These are phyloP conservation scores for Lepiota venenata DNA, from an alignment of 768 basidiomycete genomes.

Conservation along the genomic window DNA sequence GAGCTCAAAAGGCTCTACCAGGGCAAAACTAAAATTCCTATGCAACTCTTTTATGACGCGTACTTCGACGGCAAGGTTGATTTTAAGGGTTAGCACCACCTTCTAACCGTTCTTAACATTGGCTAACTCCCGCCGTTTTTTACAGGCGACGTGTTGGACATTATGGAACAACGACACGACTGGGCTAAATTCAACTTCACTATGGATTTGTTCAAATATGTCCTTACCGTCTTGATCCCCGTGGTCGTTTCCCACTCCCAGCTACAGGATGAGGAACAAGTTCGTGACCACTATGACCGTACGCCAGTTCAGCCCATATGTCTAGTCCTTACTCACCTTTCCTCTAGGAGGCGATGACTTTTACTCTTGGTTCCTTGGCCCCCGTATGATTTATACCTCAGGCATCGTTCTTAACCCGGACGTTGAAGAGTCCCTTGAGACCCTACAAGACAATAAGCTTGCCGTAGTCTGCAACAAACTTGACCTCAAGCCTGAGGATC, in stretches of 20 bases:
- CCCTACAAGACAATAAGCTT: constrained; percentile 98
- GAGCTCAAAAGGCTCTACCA: constrained; percentile 78
- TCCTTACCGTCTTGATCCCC: constrained; percentile 84
- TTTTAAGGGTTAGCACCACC: constrained; percentile 68
- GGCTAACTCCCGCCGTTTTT: constrained; percentile 7
- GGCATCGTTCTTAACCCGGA: constrained; percentile 77
- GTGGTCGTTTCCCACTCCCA: constrained; percentile 92
- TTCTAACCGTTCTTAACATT: constrained; percentile 8
- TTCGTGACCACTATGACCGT: constrained; percentile 95
- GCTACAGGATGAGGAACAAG: constrained; percentile 91
- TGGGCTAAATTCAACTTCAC: constrained; percentile 95
- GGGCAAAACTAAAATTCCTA: constrained; percentile 90
- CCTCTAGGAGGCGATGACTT: constrained; percentile 87
- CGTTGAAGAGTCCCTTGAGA: constrained; percentile 79
- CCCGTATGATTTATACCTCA: constrained; percentile 97
- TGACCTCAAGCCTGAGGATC: constrained; percentile 82
- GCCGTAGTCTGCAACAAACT: constrained; percentile 94
- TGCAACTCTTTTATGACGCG: constrained; percentile 97
- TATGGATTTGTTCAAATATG: constrained; percentile 89
- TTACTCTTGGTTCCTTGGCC: constrained; percentile 94
- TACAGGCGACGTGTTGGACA: constrained; percentile 87
- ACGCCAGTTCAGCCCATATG: constrained; percentile 22
- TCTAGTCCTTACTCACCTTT: not conserved
- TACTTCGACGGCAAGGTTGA: constrained; percentile 97
- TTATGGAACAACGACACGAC: constrained; percentile 93